phyloP scores from a whole-genome alignment of 106 monocot species.

The Dioscorea alata region DNA sequence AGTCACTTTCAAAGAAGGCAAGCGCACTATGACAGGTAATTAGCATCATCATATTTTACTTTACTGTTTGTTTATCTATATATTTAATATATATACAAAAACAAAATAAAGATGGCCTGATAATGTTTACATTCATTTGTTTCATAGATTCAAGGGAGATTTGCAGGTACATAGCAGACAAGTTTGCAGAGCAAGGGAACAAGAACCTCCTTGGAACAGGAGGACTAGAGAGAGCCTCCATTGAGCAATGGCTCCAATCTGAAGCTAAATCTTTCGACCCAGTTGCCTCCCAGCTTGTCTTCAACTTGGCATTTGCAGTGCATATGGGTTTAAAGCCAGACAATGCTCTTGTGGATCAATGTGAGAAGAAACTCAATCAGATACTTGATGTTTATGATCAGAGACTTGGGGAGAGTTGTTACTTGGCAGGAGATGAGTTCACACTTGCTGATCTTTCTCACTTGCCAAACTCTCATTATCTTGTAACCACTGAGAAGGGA shows the following conservation, averaged over 20 bases:
- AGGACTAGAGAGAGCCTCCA: constrained; percentile 24
- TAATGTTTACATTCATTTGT: neutral
- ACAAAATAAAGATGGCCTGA: neutral
- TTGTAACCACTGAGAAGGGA: constrained; percentile 22
- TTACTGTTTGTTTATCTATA: too few relatives aligned
- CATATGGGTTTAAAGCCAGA: constrained; percentile 12
- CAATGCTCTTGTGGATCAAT: constrained; percentile 4
- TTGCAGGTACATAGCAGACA: constrained; percentile 30
- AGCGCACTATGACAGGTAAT: constrained; percentile 26
- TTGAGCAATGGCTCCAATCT: constrained; percentile 52
- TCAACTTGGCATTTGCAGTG: constrained; percentile 38
- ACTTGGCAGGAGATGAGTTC: constrained; percentile 48
- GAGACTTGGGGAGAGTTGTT: constrained; percentile 29
- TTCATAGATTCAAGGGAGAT: constrained; percentile 41
- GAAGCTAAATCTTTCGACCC: constrained; percentile 42
- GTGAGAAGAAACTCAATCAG: constrained; percentile 20
- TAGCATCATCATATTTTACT: neutral
- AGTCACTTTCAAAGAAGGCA: constrained; percentile 42
- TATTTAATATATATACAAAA: neutral
- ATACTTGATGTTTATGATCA: constrained; percentile 47
- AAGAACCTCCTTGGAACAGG: constrained; percentile 20
- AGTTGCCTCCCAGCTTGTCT: constrained; percentile 26
- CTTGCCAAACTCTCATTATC: constrained; percentile 44
- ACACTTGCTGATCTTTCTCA: constrained; percentile 60
- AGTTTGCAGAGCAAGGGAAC: constrained; percentile 16